Evolutionary conservation across 495 filamentous ascomycete species (phyloP), one percentile per base, ranked within the genome.

Genomic region (Xylaria palmicola): DNA sequence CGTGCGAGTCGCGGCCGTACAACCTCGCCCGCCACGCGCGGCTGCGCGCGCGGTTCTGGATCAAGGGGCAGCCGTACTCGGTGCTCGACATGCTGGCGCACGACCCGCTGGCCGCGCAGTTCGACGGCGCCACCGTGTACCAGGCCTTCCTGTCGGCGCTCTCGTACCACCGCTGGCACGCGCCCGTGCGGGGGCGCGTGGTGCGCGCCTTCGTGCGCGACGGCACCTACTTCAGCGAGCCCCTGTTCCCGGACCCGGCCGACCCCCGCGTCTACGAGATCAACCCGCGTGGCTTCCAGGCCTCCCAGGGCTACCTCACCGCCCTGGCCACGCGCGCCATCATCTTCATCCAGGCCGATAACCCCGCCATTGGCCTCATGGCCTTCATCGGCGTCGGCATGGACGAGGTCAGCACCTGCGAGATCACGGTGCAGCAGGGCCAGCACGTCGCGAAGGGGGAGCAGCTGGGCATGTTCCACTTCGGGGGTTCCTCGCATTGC

Each of bases 391-490:
- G 78, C 4, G 77, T 90, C 1, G 88, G 86, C 10, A 91, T 90
- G 88, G 82, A 83, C 19, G 88, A 91, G 65, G 86, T 90, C 6
- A 85, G 80, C 43, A 85, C 85, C 3, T 89, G 86, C 43, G 86
- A 91, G 58, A 82, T 88, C 26, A 84, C 79, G 7, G 85, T 89
- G 1, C 73, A 75, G 57, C 79, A 83, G 50, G 88, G 86, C 0
- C 78, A 89, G 68, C 74, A 76, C 34, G 63, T 90, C 48, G 72
- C 69, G 12, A 90, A 90, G 73, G 88, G 88, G 15, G 83, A 90
- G 8, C 72, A 88, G 69, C 72, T 85, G 39, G 88, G 87, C 20
- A 89, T 88, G 86, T 90, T 90, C 69, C 88, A 90, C 68, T 90
- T 86, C 72, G 88, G 88, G 13, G 88, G 88, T 4, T 85, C 80